Base-by-base conservation (phyloP, 148 eudicot genomes). In the Vaccinium corymbosum region DNA sequence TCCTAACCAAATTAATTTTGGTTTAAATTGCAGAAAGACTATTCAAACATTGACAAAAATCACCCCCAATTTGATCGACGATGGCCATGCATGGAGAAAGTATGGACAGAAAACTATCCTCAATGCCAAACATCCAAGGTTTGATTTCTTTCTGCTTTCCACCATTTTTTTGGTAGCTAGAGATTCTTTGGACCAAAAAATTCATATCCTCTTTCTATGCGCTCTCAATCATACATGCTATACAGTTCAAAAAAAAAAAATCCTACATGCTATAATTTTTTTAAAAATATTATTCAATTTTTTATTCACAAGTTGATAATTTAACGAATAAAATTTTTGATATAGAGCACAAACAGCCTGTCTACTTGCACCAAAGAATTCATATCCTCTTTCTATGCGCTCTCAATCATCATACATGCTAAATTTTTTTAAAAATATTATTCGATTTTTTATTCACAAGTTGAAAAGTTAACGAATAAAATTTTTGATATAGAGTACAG, bases 41-140 rank as follows among this genome's bases (percentile, higher is more conserved):
- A 50, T 73, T 0, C 86, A 84, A n/a, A 82, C 88, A 48, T 27
- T 32, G 50, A 76, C 78, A 82, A 76, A 32, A 61, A 80, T 68
- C 1, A 64, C 82, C 42, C 35, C 87, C 75, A 66, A 81, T 48
- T 46, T 74, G 55, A 35, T 83, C 17, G 92, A 89, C 19, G 92
- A 90, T 79, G 92, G 92, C 12, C 85, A 84, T 78, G 91, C 85
- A 32, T 89, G 92, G 92, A 89, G 92, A 80, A 90, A 89, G 77
- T 90, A 90, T 56, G 92, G 91, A 15, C 91, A 89, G 68, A 90
- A 90, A 83, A 35, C 22, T 3, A 90, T 90, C 82, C 91, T 90
- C 48, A 84, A 90, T 71, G 62, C 91, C 56, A 84, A 80, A 48
- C 78, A 90, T 73, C 91, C 91, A 66, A 87, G 92, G 92, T 90